These are phyloP conservation scores for Histomonas meleagridis DNA, from an alignment of 208 protist species.

Conservation along the genomic window DNA sequence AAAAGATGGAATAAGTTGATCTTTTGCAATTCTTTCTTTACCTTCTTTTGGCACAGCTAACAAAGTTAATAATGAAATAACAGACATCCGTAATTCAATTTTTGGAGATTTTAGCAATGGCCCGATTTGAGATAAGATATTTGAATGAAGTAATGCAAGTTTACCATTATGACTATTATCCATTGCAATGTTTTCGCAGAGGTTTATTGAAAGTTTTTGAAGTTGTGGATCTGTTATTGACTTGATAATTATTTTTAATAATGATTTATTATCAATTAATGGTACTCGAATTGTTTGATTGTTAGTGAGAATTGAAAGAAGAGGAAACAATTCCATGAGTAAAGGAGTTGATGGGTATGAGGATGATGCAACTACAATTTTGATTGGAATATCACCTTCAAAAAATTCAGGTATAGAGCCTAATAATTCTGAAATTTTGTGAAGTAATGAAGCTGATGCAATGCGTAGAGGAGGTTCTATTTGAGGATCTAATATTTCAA, in stretches of 20 bases:
- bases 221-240: neutral
- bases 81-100: neutral
- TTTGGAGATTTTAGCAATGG: neutral
- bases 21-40: neutral
- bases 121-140: neutral
- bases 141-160: neutral
- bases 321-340: neutral
- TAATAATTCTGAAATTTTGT: neutral
- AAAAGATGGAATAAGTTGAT: neutral
- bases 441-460: neutral
- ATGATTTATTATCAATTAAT: neutral
- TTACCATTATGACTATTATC: neutral
- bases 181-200: neutral
- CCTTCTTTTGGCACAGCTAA: slow-evolving; percentile 11
- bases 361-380: neutral
- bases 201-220: neutral
- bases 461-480: neutral
- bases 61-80: neutral
- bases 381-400: neutral
- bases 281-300: slow-evolving; percentile 23
- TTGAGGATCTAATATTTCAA: slow-evolving; percentile 11
- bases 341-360: neutral
- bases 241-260: neutral
- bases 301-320: neutral
- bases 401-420: neutral